A percentile compares a stretch with the other conserved stretches of the same genome.
phyloP scores from a whole-genome alignment of 2,329 filamentous ascomycete species.

The Cryoendolithus antarcticus region DNA sequence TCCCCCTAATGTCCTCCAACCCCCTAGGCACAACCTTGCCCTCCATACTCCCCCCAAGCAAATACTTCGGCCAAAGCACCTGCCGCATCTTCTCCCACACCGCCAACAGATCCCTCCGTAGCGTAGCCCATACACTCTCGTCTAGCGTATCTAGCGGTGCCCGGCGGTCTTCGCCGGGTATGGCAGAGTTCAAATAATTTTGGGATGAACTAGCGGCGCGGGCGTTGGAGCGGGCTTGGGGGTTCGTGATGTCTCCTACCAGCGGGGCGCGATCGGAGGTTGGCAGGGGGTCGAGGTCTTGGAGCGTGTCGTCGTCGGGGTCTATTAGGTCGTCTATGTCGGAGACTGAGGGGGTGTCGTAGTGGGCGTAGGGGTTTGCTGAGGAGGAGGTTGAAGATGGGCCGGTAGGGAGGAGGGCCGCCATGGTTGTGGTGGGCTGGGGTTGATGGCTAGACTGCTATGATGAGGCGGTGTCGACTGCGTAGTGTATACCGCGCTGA shows the following conservation, averaged over 20 bases:
- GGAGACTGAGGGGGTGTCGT: slow-evolving; percentile 35
- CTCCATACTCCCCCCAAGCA: slow-evolving; percentile 59
- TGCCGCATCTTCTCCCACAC: slow-evolving; percentile 98
- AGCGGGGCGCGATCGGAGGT: slow-evolving; percentile 65
- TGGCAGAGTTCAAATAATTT: slow-evolving; percentile 74
- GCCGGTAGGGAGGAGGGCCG: slow-evolving; percentile 33
- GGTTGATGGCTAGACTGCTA: too few relatives aligned
- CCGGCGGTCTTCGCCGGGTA: slow-evolving; percentile 83
- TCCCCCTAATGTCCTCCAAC: slow-evolving; percentile 33
- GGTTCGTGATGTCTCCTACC: slow-evolving; percentile 59
- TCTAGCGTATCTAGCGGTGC: slow-evolving; percentile 90
- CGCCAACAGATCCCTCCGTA: slow-evolving; percentile 78
- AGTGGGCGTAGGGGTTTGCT: slow-evolving; percentile 26
- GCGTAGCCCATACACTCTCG: slow-evolving; percentile 93
- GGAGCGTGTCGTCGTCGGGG: slow-evolving; percentile 54
- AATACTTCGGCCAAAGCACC: slow-evolving; percentile 89
- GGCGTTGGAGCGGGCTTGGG: slow-evolving; percentile 41
- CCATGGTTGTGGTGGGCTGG: slow-evolving; percentile 19
- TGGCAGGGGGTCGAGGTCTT: slow-evolving; percentile 81
- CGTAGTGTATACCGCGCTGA: too few relatives aligned
- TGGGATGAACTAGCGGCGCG: slow-evolving; percentile 54
- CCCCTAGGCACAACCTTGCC: slow-evolving; percentile 28
- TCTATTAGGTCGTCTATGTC: slow-evolving; percentile 41
- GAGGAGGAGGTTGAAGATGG: slow-evolving; percentile 13
- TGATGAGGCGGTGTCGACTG: too few relatives aligned